Evolutionary conservation across 805 yeast genomes (phyloP), one percentile per base, ranked within the genome.

Genomic region (Starmerella vitae): DNA sequence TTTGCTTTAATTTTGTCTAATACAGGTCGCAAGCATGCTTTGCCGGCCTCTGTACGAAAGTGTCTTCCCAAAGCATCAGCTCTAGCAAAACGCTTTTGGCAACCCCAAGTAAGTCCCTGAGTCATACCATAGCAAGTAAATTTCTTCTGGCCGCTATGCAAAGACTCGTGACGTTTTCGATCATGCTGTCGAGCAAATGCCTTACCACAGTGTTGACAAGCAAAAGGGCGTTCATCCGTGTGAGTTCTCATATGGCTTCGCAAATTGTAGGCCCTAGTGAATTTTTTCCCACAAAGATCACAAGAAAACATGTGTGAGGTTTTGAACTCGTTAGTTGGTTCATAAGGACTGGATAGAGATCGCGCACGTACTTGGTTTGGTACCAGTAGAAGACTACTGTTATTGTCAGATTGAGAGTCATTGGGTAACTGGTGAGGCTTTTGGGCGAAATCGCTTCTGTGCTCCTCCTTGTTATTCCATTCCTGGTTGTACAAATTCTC

Each of bases 241-340:
- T 80, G 98, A 0, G 97, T 88, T 42, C 95, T 66, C 54, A 81
- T 63, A 60, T 88, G 98, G 0, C 94, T 82, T 50, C 88, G 83
- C 48, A 88, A 65, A 55, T 91, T 91, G 58, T 91, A 91, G 0
- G 95, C 94, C 39, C 97, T 64, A 2, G 97, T 88, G 57, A 88
- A 88, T 35, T 77, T 64, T 59, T 84, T 85, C 30, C 76, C 85
- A 60, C 98, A 88, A 31, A 81, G 60, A 42, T 76, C 75, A 58
- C 97, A 88, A 62, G 56, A 78, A 58, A 72, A 81, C 7, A 74
- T 67, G 20, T 81, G 71, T 0, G 88, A 88, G 52, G 76, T 76
- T 45, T 77, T 78, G 50, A 78, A 84, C 5, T 19, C 81, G 59
- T 53, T 70, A 70, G 34, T 71, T 64, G 37, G 39, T 30, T 2